phyloP scores from a whole-genome alignment of 1,139 yeast genomes.

The Spencermartinsiella ligniputridi region DNA sequence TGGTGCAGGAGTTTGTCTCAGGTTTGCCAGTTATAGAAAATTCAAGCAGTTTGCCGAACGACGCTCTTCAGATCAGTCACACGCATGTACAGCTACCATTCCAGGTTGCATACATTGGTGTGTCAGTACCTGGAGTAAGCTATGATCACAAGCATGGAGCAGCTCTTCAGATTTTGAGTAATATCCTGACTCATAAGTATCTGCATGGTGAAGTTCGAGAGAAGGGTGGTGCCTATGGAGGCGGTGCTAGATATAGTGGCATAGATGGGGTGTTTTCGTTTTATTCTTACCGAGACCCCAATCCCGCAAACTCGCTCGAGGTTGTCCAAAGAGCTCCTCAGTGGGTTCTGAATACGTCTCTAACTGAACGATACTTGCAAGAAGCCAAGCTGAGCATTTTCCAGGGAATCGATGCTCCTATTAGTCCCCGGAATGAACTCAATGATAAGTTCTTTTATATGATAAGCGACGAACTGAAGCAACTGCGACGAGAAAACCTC shows the following conservation, averaged over 20 bases:
- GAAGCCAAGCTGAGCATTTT: slow-evolving; percentile 89
- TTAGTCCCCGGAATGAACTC: slow-evolving; percentile 77
- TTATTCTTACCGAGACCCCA: slow-evolving; percentile 93
- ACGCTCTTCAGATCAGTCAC: slow-evolving; percentile 2
- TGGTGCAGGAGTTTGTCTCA: slow-evolving; percentile 17
- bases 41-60: background rate
- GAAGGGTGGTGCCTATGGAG: slow-evolving; percentile 97
- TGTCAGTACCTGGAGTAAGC: slow-evolving; percentile 62
- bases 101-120: slow-evolving; percentile 82
- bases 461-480: slow-evolving; percentile 75
- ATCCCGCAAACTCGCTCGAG: slow-evolving; percentile 63
- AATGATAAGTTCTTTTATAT: slow-evolving; percentile 60
- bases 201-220: slow-evolving; percentile 89
- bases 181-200: slow-evolving; percentile 73
- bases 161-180: slow-evolving; percentile 74
- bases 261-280: slow-evolving; percentile 74
- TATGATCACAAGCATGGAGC: slow-evolving; percentile 77
- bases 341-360: slow-evolving; percentile 49
- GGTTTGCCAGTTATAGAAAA: slow-evolving; percentile 3
- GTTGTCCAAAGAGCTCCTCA: slow-evolving; percentile 57
- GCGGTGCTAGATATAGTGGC: slow-evolving; percentile 83
- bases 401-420: slow-evolving; percentile 90
- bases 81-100: slow-evolving; percentile 70
- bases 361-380: slow-evolving; percentile 62
- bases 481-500: slow-evolving; percentile 68